Evolutionary conservation across 1,284 basidiomycete genomes (phyloP).

Genomic region (Leccinum pseudoinsigne): DNA sequence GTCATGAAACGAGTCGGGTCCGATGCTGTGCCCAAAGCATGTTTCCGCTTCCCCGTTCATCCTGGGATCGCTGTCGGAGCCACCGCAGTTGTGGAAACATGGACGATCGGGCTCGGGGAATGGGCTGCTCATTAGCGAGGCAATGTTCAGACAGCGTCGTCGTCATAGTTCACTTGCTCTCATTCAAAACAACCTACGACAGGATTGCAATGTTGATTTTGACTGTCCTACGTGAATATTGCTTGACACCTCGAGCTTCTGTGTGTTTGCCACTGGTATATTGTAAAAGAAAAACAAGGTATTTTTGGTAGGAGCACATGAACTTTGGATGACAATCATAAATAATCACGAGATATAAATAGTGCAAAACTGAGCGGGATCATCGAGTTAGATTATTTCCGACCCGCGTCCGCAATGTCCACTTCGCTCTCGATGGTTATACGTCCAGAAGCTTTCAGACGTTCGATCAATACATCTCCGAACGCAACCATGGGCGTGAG

Average conservation of each 20-base stretch:
- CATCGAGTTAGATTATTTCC: constrained; percentile 9
- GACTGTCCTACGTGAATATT: neutral
- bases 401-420: constrained; percentile 15
- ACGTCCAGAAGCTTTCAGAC: constrained; percentile 55
- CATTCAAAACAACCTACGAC: neutral
- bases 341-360: neutral
- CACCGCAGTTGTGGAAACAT: constrained; percentile 7
- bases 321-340: neutral
- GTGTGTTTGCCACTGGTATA: neutral
- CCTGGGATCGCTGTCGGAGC: constrained; percentile 7
- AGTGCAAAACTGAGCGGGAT: neutral
- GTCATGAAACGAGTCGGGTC: constrained; percentile 17
- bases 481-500: constrained; percentile 79
- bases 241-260: neutral
- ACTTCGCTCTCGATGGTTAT: constrained; percentile 57
- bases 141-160: constrained; percentile 3
- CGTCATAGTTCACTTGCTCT: neutral
- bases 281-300: neutral
- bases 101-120: constrained; percentile 5
- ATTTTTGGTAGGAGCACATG: neutral
- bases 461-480: constrained; percentile 67
- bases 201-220: neutral
- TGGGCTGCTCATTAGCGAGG: constrained; percentile 4
- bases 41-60: constrained; percentile 3
- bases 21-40: constrained; percentile 12